Evolutionary conservation across 768 basidiomycete species (phyloP), one percentile per base, ranked within the genome.

Genomic region (Chiua virens): DNA sequence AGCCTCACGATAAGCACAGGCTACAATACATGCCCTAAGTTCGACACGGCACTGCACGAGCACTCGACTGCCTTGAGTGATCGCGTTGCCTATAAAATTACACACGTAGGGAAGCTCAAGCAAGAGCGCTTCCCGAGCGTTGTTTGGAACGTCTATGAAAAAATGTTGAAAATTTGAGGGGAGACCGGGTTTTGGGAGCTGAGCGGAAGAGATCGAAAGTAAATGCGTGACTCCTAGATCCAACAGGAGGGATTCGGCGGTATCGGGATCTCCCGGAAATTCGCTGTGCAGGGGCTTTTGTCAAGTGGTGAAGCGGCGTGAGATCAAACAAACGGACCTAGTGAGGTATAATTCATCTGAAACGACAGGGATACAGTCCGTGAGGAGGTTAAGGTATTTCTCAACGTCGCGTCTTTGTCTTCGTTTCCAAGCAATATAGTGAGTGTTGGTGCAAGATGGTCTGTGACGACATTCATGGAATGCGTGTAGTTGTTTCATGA

Each of bases 371-470:
- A 77, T 76, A 13, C 79, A 80, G 45, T 86, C 81, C 23, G 71
- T 64, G 44, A 83, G 60, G 27, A 75, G 65, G 53, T 78, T 79
- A 25, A 86, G 61, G 58, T 79, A 86, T 41, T 69, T 65, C 3
- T 74, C 75, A 38, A 82, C 80, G 28, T 80, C 77, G 50, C 78
- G 81, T 42, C 73, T 71, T 51, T 80, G 77, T 27, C 74, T 69
- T 13, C 80, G 76, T 59, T 78, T 82, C 84, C 83, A 86, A n/a
- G 76, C 65, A 5, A 74, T 73, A 52, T 86, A 86, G 18, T 68
- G 70, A 3, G 69, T 49, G 51, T 80, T 73, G 0, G 65, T 61
- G 22, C 69, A 70, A 2, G 70, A 72, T 0, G 79, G 76, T 20
- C 70, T 65, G 58, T 77, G 82, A 36, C 71, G 65, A 54, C 83